Base-by-base conservation (phyloP, 202 grass and related monocot species). In the Panicum hallii region DNA sequence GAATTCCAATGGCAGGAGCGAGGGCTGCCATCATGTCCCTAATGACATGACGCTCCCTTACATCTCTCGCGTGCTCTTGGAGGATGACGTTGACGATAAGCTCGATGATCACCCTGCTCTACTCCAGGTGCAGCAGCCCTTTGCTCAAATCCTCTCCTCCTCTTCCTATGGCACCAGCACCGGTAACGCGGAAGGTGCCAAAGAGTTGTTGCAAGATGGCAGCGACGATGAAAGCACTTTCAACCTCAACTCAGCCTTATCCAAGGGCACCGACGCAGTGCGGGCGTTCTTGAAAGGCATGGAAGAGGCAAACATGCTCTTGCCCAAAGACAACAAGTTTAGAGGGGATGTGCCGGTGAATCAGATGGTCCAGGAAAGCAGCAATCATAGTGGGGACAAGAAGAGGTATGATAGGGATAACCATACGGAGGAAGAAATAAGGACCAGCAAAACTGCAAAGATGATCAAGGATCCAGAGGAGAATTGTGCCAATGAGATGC, bases 11-110 rank as follows among this genome's bases (percentile, higher is more conserved):
- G 20, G 11, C 10, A 26, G 30, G 10, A n/a, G 12, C 7, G 52
- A 23, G 4, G 11, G 70, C 43, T 20, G 14, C 32, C 58, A 63
- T 63, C 67, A 73, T 67, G 57, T 43, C 5, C 7, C 40, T 4
- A 78, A 85, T 9, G 71, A 84, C 23, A 78, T 89, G 7, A 72
- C 88, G 13, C 89, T 92, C 60, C 72, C 86, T 42, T 88, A 94
- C 84, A 86, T 97, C 34, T 49, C 84, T 13, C 79, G 22, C 20
- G 77, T 94, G 71, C 81, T 97, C 46, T 82, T 91, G 90, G 90
- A 97, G 70, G 92, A 94, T 11, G 79, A 94, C 19, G 60, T 89
- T 11, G 40, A 64, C 7, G 28, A 78, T 15, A 38, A 46, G 1
- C 54, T 84, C 58, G 44, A 41, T 5, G 48, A 88, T 23, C 74